Evolutionary conservation across 208 protist species (phyloP), one percentile per base, ranked within the genome.

Genomic region (Blastocrithidia nonstop): DNA sequence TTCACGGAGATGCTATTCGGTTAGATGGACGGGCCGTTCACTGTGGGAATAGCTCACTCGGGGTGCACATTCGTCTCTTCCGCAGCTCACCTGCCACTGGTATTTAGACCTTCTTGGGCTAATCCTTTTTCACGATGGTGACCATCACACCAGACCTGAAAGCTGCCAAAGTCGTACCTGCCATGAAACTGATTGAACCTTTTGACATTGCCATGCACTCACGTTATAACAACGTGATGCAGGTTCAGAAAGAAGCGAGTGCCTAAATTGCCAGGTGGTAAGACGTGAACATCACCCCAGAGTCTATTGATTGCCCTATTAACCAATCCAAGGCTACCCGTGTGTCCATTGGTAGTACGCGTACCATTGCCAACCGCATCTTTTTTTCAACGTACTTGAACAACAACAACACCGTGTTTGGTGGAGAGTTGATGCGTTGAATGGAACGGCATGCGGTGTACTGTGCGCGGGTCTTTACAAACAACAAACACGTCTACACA

Each of bases 351-450:
- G 36, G 28, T 11, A 48, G 56, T 9, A 90, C 82, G 0, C 49
- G 52, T 6, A 62, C 58, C 17, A 41, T 64, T 27, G 76, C 79
- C 11, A 73, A 90, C 54, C 73, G 86, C 38, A 86, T 92, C 60
- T 94, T 94, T 58, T 75, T 92, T 38, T 63, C 63, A 7, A 69
- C 75, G 0, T 71, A 71, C 64, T 52, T 90, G 53, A 94, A 94
- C 63, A 88, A 88, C 58, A 91, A 94, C 70, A 86, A 90, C 57
- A 94, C 86, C 35, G 78, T 94, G 27, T 94, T 94, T 54, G 86
- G 86, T 27, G 86, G 86, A 1, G 86, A 94, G 53, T 51, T 94
- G 39, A 88, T 94, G 77, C 39, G 61, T 33, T 94, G 86, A 82
- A 94, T 94, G 86, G 86, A 94, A 64, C 61, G 56, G 32, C 75